Evolutionary conservation across 371 early-diverging fungal genomes (phyloP), one percentile per base, ranked within the genome.

Genomic region (Lichtheimia ramosa): DNA sequence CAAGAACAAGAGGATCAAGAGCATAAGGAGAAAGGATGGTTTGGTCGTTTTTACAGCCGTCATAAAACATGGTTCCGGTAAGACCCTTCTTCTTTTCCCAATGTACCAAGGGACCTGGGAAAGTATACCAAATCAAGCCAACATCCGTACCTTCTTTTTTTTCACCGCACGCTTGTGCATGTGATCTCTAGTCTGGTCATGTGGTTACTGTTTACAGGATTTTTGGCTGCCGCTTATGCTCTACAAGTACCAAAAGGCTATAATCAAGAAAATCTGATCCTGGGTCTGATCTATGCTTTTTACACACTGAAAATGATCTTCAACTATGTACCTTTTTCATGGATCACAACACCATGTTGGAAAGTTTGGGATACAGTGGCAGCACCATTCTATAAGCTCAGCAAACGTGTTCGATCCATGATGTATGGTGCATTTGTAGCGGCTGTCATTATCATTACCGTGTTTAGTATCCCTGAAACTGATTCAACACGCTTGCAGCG

Each of bases 401-500:
- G 63, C n/a, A 27, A 55, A 3, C 46, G 21, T 2, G 10, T 54
- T 5, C 70, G 71, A 21, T 48, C 27, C 8, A 39, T 69, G 2
- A 46, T 48, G 0, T 83, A 76, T 48, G 71, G 56, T 5, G 43
- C 66, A 7, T 67, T 83, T 25, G 77, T 85, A 3, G 8, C 78
- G 8, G 73, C 67, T 40, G 61, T 87, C 39, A 77, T 90, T 42
- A 59, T 89, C 28, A 76, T 84, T 20, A 83, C 84, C 48, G 78
- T 87, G 13, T 69, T 92, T 52, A 69, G 84, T n/a, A 55, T 79
- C 10, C 83, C 88, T 1, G 79, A 75, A 34, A 78, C 72, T 43
- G 63, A 70, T 20, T 89, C 91, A 18, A 87, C 73, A 52, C 85
- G 89, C 41, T 61, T 83, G 40, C 84, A 87, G 56, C 85, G 95